Evolutionary conservation across 2,329 filamentous ascomycete genomes (phyloP).

Genomic region (Trichoderma sp.): DNA sequence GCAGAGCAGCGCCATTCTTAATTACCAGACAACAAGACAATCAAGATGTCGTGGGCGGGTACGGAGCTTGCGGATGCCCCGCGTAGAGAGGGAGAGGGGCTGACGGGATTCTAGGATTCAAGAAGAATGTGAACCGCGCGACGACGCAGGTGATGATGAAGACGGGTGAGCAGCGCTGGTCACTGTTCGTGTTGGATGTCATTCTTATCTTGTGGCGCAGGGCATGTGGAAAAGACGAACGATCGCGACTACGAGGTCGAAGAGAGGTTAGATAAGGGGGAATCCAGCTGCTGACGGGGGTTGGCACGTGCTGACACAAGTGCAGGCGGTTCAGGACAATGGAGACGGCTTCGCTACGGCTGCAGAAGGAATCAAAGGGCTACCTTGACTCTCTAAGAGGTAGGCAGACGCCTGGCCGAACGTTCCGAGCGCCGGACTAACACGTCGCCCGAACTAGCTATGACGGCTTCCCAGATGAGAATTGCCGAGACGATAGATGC

Average conservation of each 20-base stretch:
- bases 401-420: conserved; percentile 33
- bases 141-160: conserved; percentile 99
- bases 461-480: conserved; percentile 99
- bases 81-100: conserved; percentile 26
- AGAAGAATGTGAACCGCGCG: conserved; percentile 97
- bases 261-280: conserved; percentile 59
- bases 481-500: conserved; percentile 99
- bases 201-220: conserved; percentile 36
- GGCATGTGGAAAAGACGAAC: conserved; percentile 97
- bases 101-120: conserved; percentile 40
- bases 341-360: conserved; percentile 85
- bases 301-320: conserved; percentile 23
- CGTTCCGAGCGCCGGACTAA: neutral
- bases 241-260: conserved; percentile 99
- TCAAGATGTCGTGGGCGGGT: conserved; percentile 70
- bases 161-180: conserved; percentile 58
- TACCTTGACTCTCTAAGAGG: conserved; percentile 94
- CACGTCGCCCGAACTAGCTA: conserved; percentile 55
- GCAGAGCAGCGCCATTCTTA: neutral
- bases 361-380: conserved; percentile 97
- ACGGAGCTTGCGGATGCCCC: conserved; percentile 29
- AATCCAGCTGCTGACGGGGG: neutral
- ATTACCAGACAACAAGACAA: conserved; percentile 22
- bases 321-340: conserved; percentile 89
- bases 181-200: neutral